Percentiles rank a stretch among this genome's conserved stretches.
Conservation (phyloP, 805 yeast genomes). For the Suhomyces kilbournensis region DNA sequence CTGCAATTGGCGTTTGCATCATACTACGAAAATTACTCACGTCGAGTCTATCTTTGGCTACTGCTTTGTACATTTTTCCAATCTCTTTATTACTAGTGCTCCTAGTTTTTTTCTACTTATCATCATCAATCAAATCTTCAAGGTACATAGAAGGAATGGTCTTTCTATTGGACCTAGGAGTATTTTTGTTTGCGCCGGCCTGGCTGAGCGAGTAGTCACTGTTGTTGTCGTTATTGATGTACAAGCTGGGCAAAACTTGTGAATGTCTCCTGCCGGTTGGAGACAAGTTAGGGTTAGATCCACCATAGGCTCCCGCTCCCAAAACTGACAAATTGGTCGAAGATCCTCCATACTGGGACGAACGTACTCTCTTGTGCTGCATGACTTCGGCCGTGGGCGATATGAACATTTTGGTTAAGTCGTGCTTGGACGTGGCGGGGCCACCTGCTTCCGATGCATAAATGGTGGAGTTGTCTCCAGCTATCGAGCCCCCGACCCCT, state of each 20-base stretch:
- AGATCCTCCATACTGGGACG: slow-evolving; percentile 19
- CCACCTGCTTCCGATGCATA: slow-evolving; percentile 27
- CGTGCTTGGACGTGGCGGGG: slow-evolving; percentile 34
- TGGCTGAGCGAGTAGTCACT: slow-evolving; percentile 25
- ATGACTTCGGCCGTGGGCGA: slow-evolving; percentile 80
- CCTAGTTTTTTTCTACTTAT: neutral
- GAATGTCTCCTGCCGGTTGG: slow-evolving; percentile 30
- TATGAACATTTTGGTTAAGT: slow-evolving; percentile 55
- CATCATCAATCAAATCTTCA: slow-evolving; percentile 49
- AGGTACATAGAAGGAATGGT: slow-evolving; percentile 49
- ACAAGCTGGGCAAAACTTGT: slow-evolving; percentile 32
- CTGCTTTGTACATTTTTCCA: neutral
- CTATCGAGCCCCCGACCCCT: slow-evolving; percentile 18
- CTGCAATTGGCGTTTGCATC: too few species aligned
- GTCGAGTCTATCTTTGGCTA: too few species aligned
- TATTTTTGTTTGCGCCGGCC: neutral
- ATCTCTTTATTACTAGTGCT: neutral
- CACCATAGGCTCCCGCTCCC: slow-evolving; percentile 18
- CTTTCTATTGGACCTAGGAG: slow-evolving; percentile 24
- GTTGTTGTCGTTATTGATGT: slow-evolving; percentile 37
- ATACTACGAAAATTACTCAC: too few species aligned
- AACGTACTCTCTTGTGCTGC: slow-evolving; percentile 40
- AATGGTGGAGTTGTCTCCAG: slow-evolving; percentile 34
- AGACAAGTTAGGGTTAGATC: slow-evolving; percentile 15
- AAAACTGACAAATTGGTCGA: slow-evolving; percentile 9